phyloP scores from a whole-genome alignment of 2,329 filamentous ascomycete species.

The Achaetomium macrosporum region DNA sequence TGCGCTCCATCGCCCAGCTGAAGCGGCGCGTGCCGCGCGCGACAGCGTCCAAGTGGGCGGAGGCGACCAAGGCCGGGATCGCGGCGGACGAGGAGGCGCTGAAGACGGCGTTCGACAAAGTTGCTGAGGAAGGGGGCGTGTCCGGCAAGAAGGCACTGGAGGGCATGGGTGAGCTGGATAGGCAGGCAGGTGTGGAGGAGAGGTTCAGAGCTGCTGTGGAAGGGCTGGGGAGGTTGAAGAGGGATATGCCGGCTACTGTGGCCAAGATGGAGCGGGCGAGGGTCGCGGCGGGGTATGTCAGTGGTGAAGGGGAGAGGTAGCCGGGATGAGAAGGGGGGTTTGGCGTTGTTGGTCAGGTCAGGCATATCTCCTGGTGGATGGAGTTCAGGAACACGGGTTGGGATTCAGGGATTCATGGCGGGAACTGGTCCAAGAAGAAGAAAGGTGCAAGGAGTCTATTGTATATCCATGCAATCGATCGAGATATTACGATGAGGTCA shows the following conservation, averaged over 20 bases:
- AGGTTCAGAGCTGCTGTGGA: slow-evolving; percentile 44
- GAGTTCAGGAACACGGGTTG: background rate
- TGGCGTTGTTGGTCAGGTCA: background rate
- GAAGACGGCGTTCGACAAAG: slow-evolving; percentile 23
- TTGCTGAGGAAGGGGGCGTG: slow-evolving; percentile 16
- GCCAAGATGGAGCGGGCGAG: slow-evolving; percentile 61
- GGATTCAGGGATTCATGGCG: background rate
- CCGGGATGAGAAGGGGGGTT: background rate
- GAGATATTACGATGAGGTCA: slow-evolving; percentile 10
- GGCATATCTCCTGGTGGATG: background rate
- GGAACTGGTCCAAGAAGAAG: background rate
- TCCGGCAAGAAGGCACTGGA: slow-evolving; percentile 15
- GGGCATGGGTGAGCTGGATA: slow-evolving; percentile 35
- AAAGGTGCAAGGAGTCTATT: slow-evolving; percentile 15
- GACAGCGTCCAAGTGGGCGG: slow-evolving; percentile 39
- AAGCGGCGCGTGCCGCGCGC: slow-evolving; percentile 47
- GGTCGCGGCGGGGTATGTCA: slow-evolving; percentile 52
- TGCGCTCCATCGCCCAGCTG: slow-evolving; percentile 57
- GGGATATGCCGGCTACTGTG: slow-evolving; percentile 55
- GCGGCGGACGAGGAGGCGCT: slow-evolving; percentile 44
- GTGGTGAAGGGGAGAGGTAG: background rate
- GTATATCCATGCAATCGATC: slow-evolving; percentile 14
- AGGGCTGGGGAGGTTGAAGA: slow-evolving; percentile 48
- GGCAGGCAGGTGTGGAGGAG: slow-evolving; percentile 42
- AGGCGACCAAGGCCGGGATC: slow-evolving; percentile 35